These are phyloP conservation scores for Neopestalotiopsis sp. DNA, from an alignment of 2,329 filamentous ascomycete species.

Conservation along the genomic window DNA sequence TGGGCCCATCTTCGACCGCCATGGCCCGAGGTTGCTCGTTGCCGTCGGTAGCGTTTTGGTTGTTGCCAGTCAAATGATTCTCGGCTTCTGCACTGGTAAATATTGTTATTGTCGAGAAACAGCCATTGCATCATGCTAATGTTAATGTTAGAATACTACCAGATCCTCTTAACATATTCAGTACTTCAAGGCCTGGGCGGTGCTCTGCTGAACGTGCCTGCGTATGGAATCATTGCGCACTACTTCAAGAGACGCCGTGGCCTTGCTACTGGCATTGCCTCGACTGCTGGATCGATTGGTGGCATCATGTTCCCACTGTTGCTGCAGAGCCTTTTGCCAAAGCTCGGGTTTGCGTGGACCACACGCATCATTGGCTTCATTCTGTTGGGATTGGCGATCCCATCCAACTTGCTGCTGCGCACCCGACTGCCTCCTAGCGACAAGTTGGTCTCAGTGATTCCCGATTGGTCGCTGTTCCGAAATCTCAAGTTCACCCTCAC, in stretches of 20 bases:
- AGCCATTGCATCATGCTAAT: background rate
- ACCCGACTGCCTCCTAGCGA: constrained; percentile 58
- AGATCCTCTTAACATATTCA: constrained; percentile 21
- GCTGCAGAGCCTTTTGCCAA: constrained; percentile 50
- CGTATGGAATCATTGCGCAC: constrained; percentile 47
- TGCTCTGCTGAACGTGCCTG: constrained; percentile 20
- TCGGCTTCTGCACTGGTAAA: constrained; percentile 18
- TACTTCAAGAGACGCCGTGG: constrained; percentile 78
- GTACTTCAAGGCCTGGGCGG: constrained; percentile 20
- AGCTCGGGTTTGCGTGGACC: constrained; percentile 54
- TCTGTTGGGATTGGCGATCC: constrained; percentile 48
- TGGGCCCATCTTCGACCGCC: constrained; percentile 44
- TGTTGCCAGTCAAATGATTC: constrained; percentile 20
- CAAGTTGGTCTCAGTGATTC: constrained; percentile 50
- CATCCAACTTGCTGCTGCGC: constrained; percentile 53
- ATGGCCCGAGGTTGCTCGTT: constrained; percentile 15
- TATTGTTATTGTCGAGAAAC: background rate
- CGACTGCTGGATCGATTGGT: constrained; percentile 72
- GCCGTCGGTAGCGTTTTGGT: constrained; percentile 8
- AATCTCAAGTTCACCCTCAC: constrained; percentile 65
- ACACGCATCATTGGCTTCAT: constrained; percentile 57
- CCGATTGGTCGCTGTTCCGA: constrained; percentile 66
- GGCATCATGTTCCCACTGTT: constrained; percentile 67
- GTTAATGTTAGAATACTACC: constrained; percentile 18
- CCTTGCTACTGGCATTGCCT: constrained; percentile 81